Evolutionary conservation across 2,329 filamentous ascomycete species (phyloP).

Genomic region (Neopestalotiopsis rosae): DNA sequence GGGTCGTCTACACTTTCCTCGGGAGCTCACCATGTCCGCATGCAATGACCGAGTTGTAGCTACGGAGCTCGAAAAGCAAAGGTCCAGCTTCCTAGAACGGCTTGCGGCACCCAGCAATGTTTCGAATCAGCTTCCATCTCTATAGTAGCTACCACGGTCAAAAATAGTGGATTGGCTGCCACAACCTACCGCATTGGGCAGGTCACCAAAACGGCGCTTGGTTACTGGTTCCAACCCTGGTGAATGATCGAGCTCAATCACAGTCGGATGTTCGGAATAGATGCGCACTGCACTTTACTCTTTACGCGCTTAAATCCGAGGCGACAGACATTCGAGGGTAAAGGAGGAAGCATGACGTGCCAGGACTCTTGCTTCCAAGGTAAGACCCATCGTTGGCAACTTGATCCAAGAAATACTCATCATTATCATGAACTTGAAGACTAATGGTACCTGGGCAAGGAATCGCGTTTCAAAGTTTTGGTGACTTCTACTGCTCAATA

Average conservation of each 20-base stretch:
- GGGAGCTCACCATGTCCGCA: neutral
- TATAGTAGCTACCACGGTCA: neutral
- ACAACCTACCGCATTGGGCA: neutral
- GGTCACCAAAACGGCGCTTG: neutral
- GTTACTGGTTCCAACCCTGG: neutral
- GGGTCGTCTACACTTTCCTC: neutral
- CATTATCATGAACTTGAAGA: too few species aligned
- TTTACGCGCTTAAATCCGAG: too few species aligned
- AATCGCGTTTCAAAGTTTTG: too few species aligned
- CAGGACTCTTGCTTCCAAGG: too few species aligned
- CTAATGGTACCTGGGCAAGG: too few species aligned
- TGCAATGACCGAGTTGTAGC: neutral
- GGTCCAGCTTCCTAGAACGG: neutral
- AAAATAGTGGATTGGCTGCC: conserved; percentile 1
- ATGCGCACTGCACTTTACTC: neutral
- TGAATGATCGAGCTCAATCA: neutral
- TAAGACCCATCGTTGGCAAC: too few species aligned
- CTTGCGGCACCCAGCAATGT: neutral
- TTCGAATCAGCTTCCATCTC: neutral
- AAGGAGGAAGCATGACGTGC: too few species aligned
- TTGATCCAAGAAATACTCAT: too few species aligned
- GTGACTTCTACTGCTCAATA: too few species aligned
- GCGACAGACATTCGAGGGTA: too few species aligned
- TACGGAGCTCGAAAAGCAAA: neutral
- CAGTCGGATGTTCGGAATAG: neutral